Evolutionary conservation across 106 monocot genomes (phyloP).

Genomic region (Agapanthus africanus): DNA sequence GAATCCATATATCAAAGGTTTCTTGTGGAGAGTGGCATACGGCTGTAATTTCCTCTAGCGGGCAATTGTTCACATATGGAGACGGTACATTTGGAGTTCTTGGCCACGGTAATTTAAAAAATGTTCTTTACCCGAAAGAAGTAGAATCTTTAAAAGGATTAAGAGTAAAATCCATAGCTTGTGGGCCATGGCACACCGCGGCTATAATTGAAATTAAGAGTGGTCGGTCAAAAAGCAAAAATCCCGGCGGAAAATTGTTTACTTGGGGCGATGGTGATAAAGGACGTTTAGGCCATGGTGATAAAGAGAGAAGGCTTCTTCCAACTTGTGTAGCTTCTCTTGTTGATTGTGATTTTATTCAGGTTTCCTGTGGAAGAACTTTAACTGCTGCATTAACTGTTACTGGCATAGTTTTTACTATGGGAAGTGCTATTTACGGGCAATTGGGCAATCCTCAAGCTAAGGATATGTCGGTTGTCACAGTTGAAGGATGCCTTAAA

Average conservation of each 20-base stretch:
- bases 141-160: conserved; percentile 33
- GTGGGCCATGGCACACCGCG: conserved; percentile 46
- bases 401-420: conserved; percentile 34
- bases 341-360: conserved; percentile 26
- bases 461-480: conserved; percentile 26
- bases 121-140: conserved; percentile 23
- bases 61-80: conserved; percentile 37
- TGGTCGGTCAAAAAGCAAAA: conserved; percentile 5
- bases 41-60: conserved; percentile 30
- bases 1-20: conserved; percentile 27
- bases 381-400: conserved; percentile 29
- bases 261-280: conserved; percentile 54
- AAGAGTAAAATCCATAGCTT: conserved; percentile 22
- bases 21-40: conserved; percentile 50
- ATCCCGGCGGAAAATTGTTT: conserved; percentile 21
- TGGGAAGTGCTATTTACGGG: conserved; percentile 35
- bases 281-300: conserved; percentile 33
- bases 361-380: conserved; percentile 38
- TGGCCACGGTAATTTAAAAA: conserved; percentile 32
- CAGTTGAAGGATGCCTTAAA: conserved; percentile 50
- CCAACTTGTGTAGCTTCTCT: conserved; percentile 34
- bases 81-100: conserved; percentile 45
- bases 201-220: conserved; percentile 28
- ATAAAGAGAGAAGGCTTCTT: conserved; percentile 19
- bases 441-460: conserved; percentile 28